Base-by-base conservation (phyloP, 768 basidiomycete species). In the Royoungia palumana region DNA sequence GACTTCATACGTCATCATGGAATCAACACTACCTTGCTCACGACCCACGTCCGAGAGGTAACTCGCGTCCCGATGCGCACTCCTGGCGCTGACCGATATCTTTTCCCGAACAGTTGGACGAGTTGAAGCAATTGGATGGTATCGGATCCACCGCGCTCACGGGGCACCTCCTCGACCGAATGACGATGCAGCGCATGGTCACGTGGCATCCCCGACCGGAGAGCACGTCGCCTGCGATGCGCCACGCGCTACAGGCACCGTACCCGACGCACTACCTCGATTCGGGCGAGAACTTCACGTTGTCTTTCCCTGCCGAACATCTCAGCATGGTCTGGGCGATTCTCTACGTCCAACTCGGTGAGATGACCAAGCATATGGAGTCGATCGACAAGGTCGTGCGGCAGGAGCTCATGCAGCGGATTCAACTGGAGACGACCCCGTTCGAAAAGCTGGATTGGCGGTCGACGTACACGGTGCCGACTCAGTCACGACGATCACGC, bases 71-170 rank as follows among this genome's bases (percentile, higher is more conserved):
- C 13, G 28, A 28, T 6, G 12, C 28, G 28, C 28, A 12, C 28
- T 28, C 12, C 8, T 12, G 28, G 12, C 5, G 6, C 12, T 28
- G 2, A 28, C 13, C 28, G n/a, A 50, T 47, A 24, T 19, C 50
- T 28, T 53, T 32, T 10, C 13, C 20, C 6, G 6, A 6, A 10
- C 56, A 79, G 75, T 59, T 74, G 61, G 43, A 65, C 40, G 77
- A 78, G 50, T 56, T 79, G 55, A 68, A 69, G 25, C 63, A 66
- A 12, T 52, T 79, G 2, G 56, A 62, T n/a, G 71, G 72, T 8
- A 68, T 77, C 49, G 71, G 73, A 57, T 76, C 71, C 21, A 67
- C 74, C 21, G 71, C 73, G 39, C 64, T 79, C 44, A 66, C 61
- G n/a, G 65, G 71, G 49, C 57, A 59, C 41, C 76, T 77, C 48